Evolutionary conservation across 1,139 yeast genomes (phyloP).

Genomic region (Yamadazyma songkhlaensis): DNA sequence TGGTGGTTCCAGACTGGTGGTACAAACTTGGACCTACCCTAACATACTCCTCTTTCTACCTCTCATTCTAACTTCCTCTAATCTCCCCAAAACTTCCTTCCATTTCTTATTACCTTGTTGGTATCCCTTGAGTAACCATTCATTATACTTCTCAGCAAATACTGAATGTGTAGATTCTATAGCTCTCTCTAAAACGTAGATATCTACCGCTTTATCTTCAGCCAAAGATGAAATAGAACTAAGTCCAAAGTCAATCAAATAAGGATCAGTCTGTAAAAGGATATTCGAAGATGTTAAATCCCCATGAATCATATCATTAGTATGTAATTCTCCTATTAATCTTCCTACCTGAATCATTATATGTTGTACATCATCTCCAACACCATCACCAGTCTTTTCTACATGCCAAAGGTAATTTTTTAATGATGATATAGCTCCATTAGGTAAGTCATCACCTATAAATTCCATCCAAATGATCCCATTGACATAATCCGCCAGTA

Average conservation of each 20-base stretch:
- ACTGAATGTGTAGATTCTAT: conserved; percentile 85
- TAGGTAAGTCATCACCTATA: conserved; percentile 51
- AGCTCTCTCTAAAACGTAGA: conserved; percentile 92
- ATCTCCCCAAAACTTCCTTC: conserved; percentile 57
- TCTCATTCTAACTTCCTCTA: conserved; percentile 83
- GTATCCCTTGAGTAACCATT: conserved; percentile 78
- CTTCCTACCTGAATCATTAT: conserved; percentile 58
- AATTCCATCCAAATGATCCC: conserved; percentile 92
- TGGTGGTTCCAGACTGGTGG: too few species aligned
- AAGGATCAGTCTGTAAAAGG: conserved; percentile 57
- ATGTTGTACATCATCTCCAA: conserved; percentile 32
- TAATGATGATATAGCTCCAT: conserved; percentile 54
- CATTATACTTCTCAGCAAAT: conserved; percentile 59
- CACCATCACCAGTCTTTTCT: conserved; percentile 31
- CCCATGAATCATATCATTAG: conserved; percentile 84
- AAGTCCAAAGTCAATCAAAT: conserved; percentile 88
- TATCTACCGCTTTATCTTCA: conserved; percentile 95
- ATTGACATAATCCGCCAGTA: conserved; percentile 68
- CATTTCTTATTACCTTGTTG: conserved; percentile 38
- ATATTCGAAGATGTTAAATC: conserved; percentile 87
- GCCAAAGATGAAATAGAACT: conserved; percentile 72
- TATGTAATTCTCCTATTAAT: conserved; percentile 70
- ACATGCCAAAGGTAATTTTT: conserved; percentile 72
- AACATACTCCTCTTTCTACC: conserved; percentile 96
- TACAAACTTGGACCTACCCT: too few species aligned